phyloP scores from a whole-genome alignment of 805 yeast genomes.

The Alloascoidea africana region DNA sequence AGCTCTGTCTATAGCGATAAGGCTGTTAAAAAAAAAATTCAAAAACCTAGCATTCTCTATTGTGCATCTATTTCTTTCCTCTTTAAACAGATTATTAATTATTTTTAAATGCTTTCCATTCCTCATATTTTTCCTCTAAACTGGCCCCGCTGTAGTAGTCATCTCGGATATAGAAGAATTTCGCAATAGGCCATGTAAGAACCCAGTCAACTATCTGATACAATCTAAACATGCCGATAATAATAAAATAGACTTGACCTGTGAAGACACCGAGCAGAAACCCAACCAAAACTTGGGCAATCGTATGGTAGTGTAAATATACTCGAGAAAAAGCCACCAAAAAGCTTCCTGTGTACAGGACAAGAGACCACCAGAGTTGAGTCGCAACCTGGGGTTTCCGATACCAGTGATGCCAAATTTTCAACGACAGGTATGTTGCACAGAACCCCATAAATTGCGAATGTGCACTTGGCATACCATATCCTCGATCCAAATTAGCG shows the following conservation, averaged over 20 bases:
- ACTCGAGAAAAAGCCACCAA: constrained; percentile 58
- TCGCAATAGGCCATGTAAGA: constrained; percentile 39
- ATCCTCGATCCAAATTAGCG: constrained; percentile 18
- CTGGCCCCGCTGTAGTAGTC: constrained; percentile 14
- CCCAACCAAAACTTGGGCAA: constrained; percentile 65
- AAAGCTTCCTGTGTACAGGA: constrained; percentile 3
- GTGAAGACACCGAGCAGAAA: constrained; percentile 39
- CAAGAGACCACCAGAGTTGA: neutral
- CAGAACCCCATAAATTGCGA: constrained; percentile 69
- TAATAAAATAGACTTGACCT: constrained; percentile 43
- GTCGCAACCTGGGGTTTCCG: neutral
- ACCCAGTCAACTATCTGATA: constrained; percentile 55
- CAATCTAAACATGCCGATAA: constrained; percentile 41
- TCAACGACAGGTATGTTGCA: constrained; percentile 1
- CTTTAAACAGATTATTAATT: no score
- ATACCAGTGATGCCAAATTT: neutral
- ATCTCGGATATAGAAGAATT: constrained; percentile 22
- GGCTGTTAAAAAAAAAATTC: neutral
- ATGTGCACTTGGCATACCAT: constrained; percentile 85
- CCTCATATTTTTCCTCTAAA: constrained; percentile 16
- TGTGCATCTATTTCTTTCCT: neutral
- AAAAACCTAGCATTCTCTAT: neutral
- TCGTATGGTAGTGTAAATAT: constrained; percentile 63
- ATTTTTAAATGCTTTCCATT: constrained; percentile 15
- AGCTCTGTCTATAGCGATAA: neutral